Evolutionary conservation across 805 yeast genomes (phyloP).

Genomic region (Hanseniaspora thailandica): DNA sequence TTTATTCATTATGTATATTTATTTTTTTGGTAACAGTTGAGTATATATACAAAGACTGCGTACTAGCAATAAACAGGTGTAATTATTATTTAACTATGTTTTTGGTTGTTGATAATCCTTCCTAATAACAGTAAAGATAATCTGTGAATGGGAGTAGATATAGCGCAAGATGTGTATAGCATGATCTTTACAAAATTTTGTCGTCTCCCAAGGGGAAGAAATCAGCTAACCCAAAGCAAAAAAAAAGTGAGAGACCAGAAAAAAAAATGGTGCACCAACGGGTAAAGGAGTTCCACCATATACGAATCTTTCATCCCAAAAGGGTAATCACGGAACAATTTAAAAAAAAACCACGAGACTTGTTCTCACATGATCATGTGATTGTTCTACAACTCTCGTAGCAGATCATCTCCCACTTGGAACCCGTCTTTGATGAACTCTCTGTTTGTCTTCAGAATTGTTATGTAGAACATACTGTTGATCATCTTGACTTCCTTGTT

Average conservation of each 20-base stretch:
- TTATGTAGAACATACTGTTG: slow-evolving; percentile 64
- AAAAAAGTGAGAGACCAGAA: not conserved
- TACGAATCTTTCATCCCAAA: not conserved
- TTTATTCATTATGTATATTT: not conserved
- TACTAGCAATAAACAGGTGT: too few relatives aligned
- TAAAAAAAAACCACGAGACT: slow-evolving; percentile 48
- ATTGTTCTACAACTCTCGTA: slow-evolving; percentile 18
- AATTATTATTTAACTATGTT: too few relatives aligned
- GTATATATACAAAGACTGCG: too few relatives aligned
- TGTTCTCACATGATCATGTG: slow-evolving; percentile 53
- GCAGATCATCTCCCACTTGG: slow-evolving; percentile 48
- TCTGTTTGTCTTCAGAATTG: slow-evolving; percentile 69
- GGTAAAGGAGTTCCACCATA: not conserved
- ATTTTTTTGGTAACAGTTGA: not conserved
- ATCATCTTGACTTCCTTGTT: slow-evolving; percentile 47
- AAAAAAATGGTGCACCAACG: not conserved
- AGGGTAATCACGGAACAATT: too few relatives aligned
- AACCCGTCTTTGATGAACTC: slow-evolving; percentile 81
- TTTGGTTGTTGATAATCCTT: too few relatives aligned
- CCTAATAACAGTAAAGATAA: too few relatives aligned
- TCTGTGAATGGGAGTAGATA: too few relatives aligned
- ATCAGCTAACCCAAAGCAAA: too few relatives aligned
- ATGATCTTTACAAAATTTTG: too few relatives aligned
- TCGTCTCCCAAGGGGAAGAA: too few relatives aligned
- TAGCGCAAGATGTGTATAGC: too few relatives aligned